These are phyloP conservation scores for Penicillium rolfsii DNA, from an alignment of 2,329 filamentous ascomycete genomes.

Conservation along the genomic window DNA sequence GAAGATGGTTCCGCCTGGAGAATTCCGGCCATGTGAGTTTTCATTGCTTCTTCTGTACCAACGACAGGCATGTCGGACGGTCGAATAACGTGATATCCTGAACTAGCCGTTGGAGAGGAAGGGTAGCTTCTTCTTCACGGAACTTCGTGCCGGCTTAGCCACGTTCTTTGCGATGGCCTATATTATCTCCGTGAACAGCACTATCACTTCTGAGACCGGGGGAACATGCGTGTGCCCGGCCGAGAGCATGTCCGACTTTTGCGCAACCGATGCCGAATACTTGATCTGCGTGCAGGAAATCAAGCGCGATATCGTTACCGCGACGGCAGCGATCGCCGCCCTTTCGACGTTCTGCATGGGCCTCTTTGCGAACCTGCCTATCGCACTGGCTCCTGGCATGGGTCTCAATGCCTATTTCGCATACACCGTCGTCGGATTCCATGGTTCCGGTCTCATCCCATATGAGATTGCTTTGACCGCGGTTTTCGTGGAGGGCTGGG, in stretches of 20 bases:
- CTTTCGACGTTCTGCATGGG: conserved; percentile 84
- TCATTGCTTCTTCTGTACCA: not conserved
- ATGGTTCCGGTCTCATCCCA: conserved; percentile 72
- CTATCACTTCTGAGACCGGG: conserved; percentile 71
- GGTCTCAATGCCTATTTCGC: conserved; percentile 87
- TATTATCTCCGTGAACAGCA: conserved; percentile 70
- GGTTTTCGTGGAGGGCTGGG: conserved; percentile 84
- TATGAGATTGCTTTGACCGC: conserved; percentile 79
- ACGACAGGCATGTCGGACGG: not conserved
- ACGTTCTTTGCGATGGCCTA: conserved; percentile 83
- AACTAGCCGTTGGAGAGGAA: conserved; percentile 69
- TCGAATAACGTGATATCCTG: not conserved
- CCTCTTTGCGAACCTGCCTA: conserved; percentile 77
- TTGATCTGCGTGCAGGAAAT: conserved; percentile 56
- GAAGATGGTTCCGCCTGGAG: conserved; percentile 77
- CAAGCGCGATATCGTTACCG: conserved; percentile 79
- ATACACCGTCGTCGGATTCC: conserved; percentile 76
- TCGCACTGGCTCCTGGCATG: conserved; percentile 74
- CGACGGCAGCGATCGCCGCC: conserved; percentile 79
- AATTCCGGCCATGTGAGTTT: conserved; percentile 76
- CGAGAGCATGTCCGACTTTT: conserved; percentile 46
- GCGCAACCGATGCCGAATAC: conserved; percentile 54
- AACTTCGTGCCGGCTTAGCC: conserved; percentile 79
- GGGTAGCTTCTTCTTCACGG: conserved; percentile 77
- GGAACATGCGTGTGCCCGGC: conserved; percentile 75